phyloP scores from a whole-genome alignment of 345 rosid species.

The Salix suchowensis region DNA sequence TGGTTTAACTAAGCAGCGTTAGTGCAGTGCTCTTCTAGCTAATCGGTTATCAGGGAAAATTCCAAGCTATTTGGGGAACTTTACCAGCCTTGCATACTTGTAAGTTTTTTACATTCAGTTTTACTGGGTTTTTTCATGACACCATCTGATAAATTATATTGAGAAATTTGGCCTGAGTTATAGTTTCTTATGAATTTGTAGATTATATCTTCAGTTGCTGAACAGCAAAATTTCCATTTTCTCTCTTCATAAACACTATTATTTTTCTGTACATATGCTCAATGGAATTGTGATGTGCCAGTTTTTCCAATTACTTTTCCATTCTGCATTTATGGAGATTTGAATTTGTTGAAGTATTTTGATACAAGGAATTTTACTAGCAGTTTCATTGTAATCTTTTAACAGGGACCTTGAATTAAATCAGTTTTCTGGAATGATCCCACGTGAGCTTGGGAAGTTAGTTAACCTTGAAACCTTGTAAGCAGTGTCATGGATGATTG shows the following conservation, averaged over 20 bases:
- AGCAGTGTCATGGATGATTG: conserved; percentile 13
- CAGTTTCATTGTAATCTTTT: background rate
- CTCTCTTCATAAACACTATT: background rate
- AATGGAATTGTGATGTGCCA: background rate
- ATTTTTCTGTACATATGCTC: background rate
- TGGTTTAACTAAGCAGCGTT: background rate
- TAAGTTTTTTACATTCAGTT: conserved; percentile 24
- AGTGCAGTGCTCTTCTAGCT: conserved; percentile 46
- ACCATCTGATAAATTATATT: background rate
- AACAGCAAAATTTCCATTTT: background rate
- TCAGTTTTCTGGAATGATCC: conserved; percentile 48
- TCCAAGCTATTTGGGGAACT: conserved; percentile 44
- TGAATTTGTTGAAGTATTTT: background rate
- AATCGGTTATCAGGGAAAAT: conserved; percentile 52
- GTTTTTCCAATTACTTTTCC: background rate
- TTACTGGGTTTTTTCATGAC: background rate
- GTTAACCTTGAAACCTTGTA: conserved; percentile 39
- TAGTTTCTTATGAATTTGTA: background rate
- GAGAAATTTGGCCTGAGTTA: background rate
- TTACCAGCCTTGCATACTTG: conserved; percentile 43
- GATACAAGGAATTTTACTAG: background rate
- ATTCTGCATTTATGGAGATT: background rate
- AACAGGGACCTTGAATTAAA: conserved; percentile 51
- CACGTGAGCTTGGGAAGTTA: conserved; percentile 52
- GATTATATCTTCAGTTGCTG: background rate